Base-by-base conservation (phyloP, 139 green algal genomes). In the Spirogloea muscicola region DNA sequence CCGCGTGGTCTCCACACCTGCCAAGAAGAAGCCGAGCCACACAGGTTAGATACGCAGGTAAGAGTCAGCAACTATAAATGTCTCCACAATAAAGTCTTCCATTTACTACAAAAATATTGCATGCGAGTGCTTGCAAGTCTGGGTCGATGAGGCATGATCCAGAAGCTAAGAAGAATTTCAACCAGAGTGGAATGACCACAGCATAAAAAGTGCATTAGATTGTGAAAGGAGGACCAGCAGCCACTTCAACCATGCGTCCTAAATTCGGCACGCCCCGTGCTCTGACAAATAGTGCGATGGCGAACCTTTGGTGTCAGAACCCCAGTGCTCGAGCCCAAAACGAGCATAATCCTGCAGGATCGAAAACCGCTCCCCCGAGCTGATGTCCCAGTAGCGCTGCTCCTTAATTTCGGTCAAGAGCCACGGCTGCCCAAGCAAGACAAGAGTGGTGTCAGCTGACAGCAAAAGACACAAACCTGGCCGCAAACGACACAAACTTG, bases 381-480 rank as follows among this genome's bases (percentile, higher is more conserved):
- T 88, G 78, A 99, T 99, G 88, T 99, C 94, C 88, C 91, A 97
- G 77, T 96, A 82, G 3, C 94, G 86, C 74, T 87, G 85, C 85
- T 99, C 94, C 79, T 93, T 91, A 64, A 98, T 97, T 76, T 94
- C 91, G 1, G 90, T 94, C 83, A 97, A 95, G 38, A 99, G 68
- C 94, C 94, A 99, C 10, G 94, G 94, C 88, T 77, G 69, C 29
- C n/a, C 2, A 27, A 25, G 18, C 21, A 3, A 51, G 49, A 27
- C 6, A 39, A 10, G 6, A 21, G 37, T 2, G 2, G 31, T 18
- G 58, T 18, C 38, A 55, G 5, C 39, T 29, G 27, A 9, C 36
- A 13, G 10, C 29, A 64, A 64, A 9, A 10, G 33, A 40, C 59
- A 4, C n/a, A n/a, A n/a, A n/a, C n/a, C n/a, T n/a, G n/a, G n/a